Base-by-base conservation (phyloP, 1,284 basidiomycete genomes). In the Exobasidium cylindrosporum region DNA sequence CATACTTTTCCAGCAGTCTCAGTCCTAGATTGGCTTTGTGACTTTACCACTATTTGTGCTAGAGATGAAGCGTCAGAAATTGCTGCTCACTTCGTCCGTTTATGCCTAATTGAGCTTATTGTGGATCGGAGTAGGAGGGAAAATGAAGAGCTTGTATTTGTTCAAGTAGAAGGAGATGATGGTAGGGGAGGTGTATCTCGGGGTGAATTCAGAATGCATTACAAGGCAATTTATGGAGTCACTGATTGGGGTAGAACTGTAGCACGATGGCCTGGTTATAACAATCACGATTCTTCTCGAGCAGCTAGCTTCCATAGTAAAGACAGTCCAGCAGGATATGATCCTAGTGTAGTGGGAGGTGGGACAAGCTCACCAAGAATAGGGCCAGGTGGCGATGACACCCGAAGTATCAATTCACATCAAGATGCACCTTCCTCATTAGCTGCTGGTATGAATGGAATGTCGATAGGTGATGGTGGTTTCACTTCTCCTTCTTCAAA, bases 11-110 rank as follows among this genome's bases (percentile, higher is more conserved):
- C 87, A 29, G 92, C 95, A 28, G 86, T 90, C 58, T 86, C 86
- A 43, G 93, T 91, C 0, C 84, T 97, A 61, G 92, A 97, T 81
- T 99, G 96, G 96, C 87, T 99, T 57, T 90, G 92, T 79, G 94
- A 98, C 81, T 97, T 93, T 72, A 94, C 95, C 0, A 97, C 95
- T 0, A 91, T 95, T 49, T 92, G 94, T 54, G 94, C 93, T 24
- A 84, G 91, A 58, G 96, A 99, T 78, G 96, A 98, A 81, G 95
- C 93, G 0, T 92, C 92, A 24, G 96, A 98, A 83, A 89, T 97
- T 84, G 88, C 91, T 3, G 96, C 93, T 0, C 96, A 98, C 77
- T 97, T 98, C 76, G 93, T 97, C 52, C 88, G 96, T 46, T 95
- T 96, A 75, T 92, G 92, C 43, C 86, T 95, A 69, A 90, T 98